A percentile compares a stretch with the other conserved stretches of the same genome.
Evolutionary conservation across 2,329 filamentous ascomycete species (phyloP).

Genomic region (Neopestalotiopsis sp.): DNA sequence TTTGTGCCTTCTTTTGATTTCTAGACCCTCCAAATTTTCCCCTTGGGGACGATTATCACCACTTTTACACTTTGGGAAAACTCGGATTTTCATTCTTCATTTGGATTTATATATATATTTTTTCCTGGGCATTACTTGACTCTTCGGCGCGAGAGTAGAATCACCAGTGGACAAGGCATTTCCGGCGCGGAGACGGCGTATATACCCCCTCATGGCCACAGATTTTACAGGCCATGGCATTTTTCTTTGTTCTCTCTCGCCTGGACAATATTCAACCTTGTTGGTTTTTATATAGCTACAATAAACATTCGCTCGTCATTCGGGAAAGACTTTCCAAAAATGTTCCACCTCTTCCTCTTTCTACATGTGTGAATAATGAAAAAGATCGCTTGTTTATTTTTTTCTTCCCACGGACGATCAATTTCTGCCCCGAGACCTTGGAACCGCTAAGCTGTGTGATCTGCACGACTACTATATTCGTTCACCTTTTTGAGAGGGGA

Average conservation of each 20-base stretch:
- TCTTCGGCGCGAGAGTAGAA: neutral
- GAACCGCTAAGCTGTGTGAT: neutral
- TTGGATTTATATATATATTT: neutral
- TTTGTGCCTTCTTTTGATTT: neutral
- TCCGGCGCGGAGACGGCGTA: conserved; percentile 9
- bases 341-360: neutral
- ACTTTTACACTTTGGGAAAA: neutral
- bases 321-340: neutral
- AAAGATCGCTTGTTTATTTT: neutral
- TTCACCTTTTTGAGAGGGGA: neutral
- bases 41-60: neutral
- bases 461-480: conserved; percentile 8
- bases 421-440: neutral
- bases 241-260: conserved; percentile 7
- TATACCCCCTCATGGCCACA: conserved; percentile 10
- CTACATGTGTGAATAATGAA: too few relatives aligned
- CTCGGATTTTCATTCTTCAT: neutral
- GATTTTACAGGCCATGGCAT: neutral
- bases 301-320: conserved; percentile 14
- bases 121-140: neutral
- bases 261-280: conserved; percentile 3
- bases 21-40: neutral
- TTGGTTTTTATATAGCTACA: conserved; percentile 7
- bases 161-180: neutral
- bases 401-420: neutral